These are phyloP conservation scores for Scenedesmus sp. DNA, from an alignment of 163 green algal genomes.

Conservation along the genomic window DNA sequence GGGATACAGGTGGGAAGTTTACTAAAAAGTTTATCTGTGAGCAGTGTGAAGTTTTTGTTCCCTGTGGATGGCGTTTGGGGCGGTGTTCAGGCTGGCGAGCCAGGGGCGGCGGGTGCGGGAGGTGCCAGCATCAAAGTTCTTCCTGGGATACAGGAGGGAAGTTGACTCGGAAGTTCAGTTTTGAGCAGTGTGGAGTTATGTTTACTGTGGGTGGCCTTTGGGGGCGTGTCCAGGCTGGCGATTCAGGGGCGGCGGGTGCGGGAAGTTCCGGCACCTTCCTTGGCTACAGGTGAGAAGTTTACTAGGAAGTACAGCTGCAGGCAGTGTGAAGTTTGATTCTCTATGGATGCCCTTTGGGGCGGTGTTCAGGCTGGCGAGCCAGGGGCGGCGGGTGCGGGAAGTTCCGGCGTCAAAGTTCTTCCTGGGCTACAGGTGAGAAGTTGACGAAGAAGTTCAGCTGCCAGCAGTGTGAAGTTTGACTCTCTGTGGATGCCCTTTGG, in stretches of 20 bases:
- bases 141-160: constrained; percentile 86
- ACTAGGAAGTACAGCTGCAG: neutral
- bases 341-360: neutral
- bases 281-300: neutral
- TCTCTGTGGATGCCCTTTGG: neutral
- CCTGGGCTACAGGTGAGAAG: neutral
- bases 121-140: constrained; percentile 89
- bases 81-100: constrained; percentile 80
- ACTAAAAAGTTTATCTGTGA: neutral
- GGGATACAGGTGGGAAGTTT: constrained; percentile 80
- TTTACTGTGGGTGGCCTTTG: neutral
- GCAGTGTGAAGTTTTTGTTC: neutral
- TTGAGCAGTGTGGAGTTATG: too few relatives aligned
- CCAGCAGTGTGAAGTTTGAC: too few relatives aligned
- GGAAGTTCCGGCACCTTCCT: neutral
- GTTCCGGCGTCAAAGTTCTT: neutral
- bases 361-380: neutral
- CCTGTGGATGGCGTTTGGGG: constrained; percentile 90
- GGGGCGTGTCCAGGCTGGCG: neutral
- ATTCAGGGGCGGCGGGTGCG: neutral
- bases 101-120: constrained; percentile 47
- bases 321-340: too few relatives aligned
- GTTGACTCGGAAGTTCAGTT: neutral
- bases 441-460: neutral
- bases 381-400: neutral